A percentile compares a stretch with the other conserved stretches of the same genome.
phyloP scores from a whole-genome alignment of 2,329 filamentous ascomycete genomes.

The Talaromyces sp. region DNA sequence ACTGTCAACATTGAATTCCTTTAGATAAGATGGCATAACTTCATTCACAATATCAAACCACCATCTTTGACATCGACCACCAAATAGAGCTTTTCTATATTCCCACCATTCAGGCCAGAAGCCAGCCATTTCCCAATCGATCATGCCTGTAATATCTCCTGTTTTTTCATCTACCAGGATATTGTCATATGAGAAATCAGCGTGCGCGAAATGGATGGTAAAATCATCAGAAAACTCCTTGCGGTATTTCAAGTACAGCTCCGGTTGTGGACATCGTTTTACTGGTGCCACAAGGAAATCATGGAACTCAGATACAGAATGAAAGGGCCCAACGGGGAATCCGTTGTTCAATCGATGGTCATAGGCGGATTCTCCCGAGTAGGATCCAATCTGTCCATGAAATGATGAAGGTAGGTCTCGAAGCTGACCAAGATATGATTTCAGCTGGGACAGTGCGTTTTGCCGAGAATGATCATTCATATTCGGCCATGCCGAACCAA shows the following conservation, averaged over 20 bases:
- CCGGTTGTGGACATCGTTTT: too few species aligned
- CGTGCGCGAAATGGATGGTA: not conserved
- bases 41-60: conserved; percentile 1
- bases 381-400: too few species aligned
- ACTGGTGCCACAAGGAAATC: too few species aligned
- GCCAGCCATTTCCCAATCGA: conserved; percentile 4
- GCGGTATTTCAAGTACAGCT: not conserved
- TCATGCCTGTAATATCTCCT: not conserved
- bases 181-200: not conserved
- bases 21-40: not conserved
- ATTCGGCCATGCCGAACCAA: too few species aligned
- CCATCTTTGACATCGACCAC: not conserved
- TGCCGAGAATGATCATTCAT: too few species aligned
- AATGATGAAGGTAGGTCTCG: too few species aligned
- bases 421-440: too few species aligned
- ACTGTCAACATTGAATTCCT: too few species aligned
- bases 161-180: not conserved
- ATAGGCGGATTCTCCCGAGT: not conserved
- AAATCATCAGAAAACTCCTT: not conserved
- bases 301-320: not conserved
- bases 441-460: too few species aligned
- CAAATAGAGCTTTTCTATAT: not conserved
- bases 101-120: conserved; percentile 5
- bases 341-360: not conserved
- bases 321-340: not conserved